Base-by-base conservation (phyloP, 1,139 yeast species). In the Scheffersomyces quercinus region DNA sequence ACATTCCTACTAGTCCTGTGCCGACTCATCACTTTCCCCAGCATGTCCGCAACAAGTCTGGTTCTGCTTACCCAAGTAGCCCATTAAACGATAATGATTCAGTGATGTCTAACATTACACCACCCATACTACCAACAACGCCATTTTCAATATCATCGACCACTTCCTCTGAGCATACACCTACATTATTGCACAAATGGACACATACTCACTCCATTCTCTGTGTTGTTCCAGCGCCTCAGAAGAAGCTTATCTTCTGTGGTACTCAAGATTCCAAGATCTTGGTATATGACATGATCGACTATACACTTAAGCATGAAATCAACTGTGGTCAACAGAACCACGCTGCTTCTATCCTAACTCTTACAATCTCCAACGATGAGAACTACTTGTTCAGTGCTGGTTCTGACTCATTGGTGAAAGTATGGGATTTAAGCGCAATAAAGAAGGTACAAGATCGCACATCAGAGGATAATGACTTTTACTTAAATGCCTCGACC, bases 201-300 rank as follows among this genome's bases (percentile, higher is more conserved):
- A 75, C 79, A 20, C 83, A 82, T 50, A 68, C 77, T 3, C 83
- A 81, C 52, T 84, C 95, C 1, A 85, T 91, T 24, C 75, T 93
- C n/a, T 85, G 96, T 39, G 81, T 88, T 26, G 82, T 86, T 5
- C 78, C 87, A 7, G 82, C 85, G 28, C 85, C 87, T 0, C 63
- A 64, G 28, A 76, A 77, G 45, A 72, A 78, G 35, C 67, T 83
- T 35, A 57, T 93, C 13, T 87, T 87, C 60, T 95, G 96, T 46
- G 99, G 99, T n/a, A 88, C 97, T 1, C 96, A 91, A 55, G 88
- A 86, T 55, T 88, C 95, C n/a, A 80, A 80, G 54, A 85, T 93
- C 39, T 65, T 88, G 35, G 83, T 88, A 1, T 84, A 78, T 56
- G 91, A 88, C 55, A 68, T 87, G 47, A 65, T 65, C n/a, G 81